Conservation (phyloP, 2,329 filamentous ascomycete genomes). For the Fusarium denticulatum region DNA sequence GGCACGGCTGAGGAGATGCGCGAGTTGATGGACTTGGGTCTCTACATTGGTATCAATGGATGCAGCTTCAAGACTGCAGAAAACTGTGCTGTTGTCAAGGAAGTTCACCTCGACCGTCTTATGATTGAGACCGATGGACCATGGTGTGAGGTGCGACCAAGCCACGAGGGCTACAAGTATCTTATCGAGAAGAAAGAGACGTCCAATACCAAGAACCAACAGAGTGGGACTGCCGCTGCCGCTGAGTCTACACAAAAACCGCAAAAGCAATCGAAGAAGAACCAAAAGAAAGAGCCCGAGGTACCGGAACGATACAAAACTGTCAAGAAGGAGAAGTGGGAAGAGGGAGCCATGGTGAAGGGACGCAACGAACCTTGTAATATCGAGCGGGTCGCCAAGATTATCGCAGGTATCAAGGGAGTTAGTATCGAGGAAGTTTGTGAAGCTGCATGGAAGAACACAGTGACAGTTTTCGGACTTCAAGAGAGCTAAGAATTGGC, state of each 20-base stretch:
- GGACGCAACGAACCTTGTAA: slow-evolving; percentile 92
- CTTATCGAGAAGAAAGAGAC: slow-evolving; percentile 56
- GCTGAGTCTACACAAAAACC: slow-evolving; percentile 39
- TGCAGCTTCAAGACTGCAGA: slow-evolving; percentile 95
- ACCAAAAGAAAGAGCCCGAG: slow-evolving; percentile 70
- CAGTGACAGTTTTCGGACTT: slow-evolving; percentile 79
- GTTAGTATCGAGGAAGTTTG: slow-evolving; percentile 83
- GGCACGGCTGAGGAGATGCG: slow-evolving; percentile 87
- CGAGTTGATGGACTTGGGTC: slow-evolving; percentile 79
- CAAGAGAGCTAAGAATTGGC: slow-evolving; percentile 49
- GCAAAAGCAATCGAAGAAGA: slow-evolving; percentile 57
- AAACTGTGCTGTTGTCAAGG: slow-evolving; percentile 85
- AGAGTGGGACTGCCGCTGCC: slow-evolving; percentile 36
- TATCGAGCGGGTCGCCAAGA: slow-evolving; percentile 87
- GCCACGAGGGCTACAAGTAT: slow-evolving; percentile 84
- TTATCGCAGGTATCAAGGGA: slow-evolving; percentile 87
- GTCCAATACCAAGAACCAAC: slow-evolving; percentile 28
- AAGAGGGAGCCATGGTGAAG: slow-evolving; percentile 88
- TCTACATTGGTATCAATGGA: slow-evolving; percentile 95
- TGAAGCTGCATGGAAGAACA: slow-evolving; percentile 87
- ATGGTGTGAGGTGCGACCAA: slow-evolving; percentile 94
- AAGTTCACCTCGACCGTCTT: slow-evolving; percentile 79
- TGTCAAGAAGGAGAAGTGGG: slow-evolving; percentile 97
- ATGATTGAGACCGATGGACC: slow-evolving; percentile 98
- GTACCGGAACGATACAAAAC: slow-evolving; percentile 79